A percentile compares a stretch with the other conserved stretches of the same genome.
Evolutionary conservation across 1,284 basidiomycete species (phyloP).

Genomic region (Cryptococcus sp.): DNA sequence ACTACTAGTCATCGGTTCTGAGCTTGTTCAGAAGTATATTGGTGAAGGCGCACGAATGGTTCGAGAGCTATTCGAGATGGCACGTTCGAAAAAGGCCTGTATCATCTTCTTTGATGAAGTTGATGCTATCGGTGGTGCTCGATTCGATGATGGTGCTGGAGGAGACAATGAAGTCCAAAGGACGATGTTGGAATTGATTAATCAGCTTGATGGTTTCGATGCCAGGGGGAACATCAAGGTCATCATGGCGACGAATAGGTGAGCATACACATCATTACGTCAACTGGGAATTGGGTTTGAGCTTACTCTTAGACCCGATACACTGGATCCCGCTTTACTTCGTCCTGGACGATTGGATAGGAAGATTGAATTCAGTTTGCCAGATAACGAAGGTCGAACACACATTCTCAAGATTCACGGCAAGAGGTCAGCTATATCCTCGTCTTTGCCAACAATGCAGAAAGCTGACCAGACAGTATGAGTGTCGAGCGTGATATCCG

Average conservation of each 20-base stretch:
- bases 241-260: slow-evolving; percentile 98
- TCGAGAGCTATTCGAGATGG: slow-evolving; percentile 98
- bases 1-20: slow-evolving; percentile 72
- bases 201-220: slow-evolving; percentile 98
- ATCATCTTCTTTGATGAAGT: slow-evolving; percentile 99
- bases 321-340: slow-evolving; percentile 91
- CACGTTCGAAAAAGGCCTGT: slow-evolving; percentile 96
- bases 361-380: slow-evolving; percentile 90
- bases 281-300: not conserved
- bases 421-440: slow-evolving; percentile 59
- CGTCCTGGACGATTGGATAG: slow-evolving; percentile 95
- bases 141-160: slow-evolving; percentile 97
- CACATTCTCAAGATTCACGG: slow-evolving; percentile 98
- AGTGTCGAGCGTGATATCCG: slow-evolving; percentile 95
- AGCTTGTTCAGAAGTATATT: slow-evolving; percentile 98
- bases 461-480: slow-evolving; percentile 62
- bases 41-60: slow-evolving; percentile 99
- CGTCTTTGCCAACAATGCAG: not conserved
- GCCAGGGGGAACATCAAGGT: slow-evolving; percentile 99
- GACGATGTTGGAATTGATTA: slow-evolving; percentile 99
- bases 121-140: slow-evolving; percentile 89
- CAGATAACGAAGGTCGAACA: slow-evolving; percentile 92
- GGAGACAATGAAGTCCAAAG: slow-evolving; percentile 99
- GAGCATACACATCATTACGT: slow-evolving; percentile 20
- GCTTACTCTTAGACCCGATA: slow-evolving; percentile 71